Base-by-base conservation (phyloP, 495 filamentous ascomycete species). In the Mycothermus thermophilus region DNA sequence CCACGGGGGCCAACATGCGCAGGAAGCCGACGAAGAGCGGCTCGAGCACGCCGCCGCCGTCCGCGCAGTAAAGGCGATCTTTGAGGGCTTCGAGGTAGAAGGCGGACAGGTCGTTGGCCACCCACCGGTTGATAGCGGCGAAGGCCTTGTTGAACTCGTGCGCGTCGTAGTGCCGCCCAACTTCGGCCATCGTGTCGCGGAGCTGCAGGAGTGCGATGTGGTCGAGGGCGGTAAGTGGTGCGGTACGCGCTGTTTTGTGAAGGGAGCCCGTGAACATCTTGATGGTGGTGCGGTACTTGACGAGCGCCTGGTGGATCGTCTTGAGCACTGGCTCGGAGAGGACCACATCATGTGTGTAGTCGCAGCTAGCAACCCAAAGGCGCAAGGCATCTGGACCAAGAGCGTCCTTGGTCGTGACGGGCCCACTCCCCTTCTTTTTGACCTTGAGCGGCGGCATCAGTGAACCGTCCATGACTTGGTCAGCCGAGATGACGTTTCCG, bases 11-110 rank as follows among this genome's bases (percentile, higher is more conserved):
- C 17, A 96, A 63, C 54, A 87, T 79, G 32, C 75, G 69, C 43
- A 90, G 60, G 29, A 95, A 66, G 34, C 80, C 69, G 3, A 62
- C 50, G 30, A 80, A 75, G 30, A 96, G 70, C 31, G 79, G 59
- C 46, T 72, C 72, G 13, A 93, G 50, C 7, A 85, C 80, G 8
- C 71, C 75, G 34, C 67, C 63, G 27, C 71, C 70, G 37, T 72
- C 70, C 15, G 78, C 78, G 19, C 84, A 83, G 61, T 96, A 96
- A 3, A 94, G 58, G 18, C 80, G 65, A 50, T 99, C 90, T 55
- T 96, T 99, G 50, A 86, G 62, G 0, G 79, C 71, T 52, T 96
- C 90, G 33, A 96, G 73, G 59, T 96, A 96, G 51, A 95, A 93
- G 0, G 88, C 74, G 0, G 87, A 95, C 16, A 99, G 71, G 42